These are phyloP conservation scores for Penicillium tannophilum DNA, from an alignment of 495 filamentous ascomycete genomes.

Conservation along the genomic window DNA sequence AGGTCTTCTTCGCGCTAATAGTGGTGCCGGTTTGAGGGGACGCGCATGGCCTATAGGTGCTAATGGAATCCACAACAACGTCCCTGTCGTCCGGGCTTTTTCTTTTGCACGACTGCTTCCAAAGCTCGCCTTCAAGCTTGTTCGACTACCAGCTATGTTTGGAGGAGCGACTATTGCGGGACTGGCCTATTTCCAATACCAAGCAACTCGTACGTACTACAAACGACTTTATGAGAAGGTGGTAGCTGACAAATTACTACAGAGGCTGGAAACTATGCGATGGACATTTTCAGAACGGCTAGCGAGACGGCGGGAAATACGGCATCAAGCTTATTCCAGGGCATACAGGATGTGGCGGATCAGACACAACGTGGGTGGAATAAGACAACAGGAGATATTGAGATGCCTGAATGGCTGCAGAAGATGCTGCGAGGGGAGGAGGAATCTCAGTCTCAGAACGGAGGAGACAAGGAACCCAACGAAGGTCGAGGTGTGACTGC, in stretches of 20 bases:
- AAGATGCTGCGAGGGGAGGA: slow-evolving; percentile 66
- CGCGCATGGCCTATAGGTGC: slow-evolving; percentile 74
- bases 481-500: slow-evolving; percentile 60
- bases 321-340: slow-evolving; percentile 66
- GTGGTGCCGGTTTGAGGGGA: slow-evolving; percentile 59
- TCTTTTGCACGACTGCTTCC: slow-evolving; percentile 89
- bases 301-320: slow-evolving; percentile 67
- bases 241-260: slow-evolving; percentile 29
- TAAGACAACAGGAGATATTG: slow-evolving; percentile 75
- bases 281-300: slow-evolving; percentile 73
- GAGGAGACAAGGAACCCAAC: slow-evolving; percentile 58
- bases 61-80: slow-evolving; percentile 78
- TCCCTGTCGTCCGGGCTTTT: slow-evolving; percentile 78
- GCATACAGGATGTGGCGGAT: slow-evolving; percentile 70
- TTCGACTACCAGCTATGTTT: slow-evolving; percentile 84
- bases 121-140: slow-evolving; percentile 83
- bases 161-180: slow-evolving; percentile 85
- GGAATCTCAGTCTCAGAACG: slow-evolving; percentile 40
- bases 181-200: slow-evolving; percentile 91
- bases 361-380: slow-evolving; percentile 82
- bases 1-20: slow-evolving; percentile 68
- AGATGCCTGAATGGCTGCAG: slow-evolving; percentile 84
- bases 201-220: slow-evolving; percentile 77
- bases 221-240: not conserved
- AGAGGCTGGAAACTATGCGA: slow-evolving; percentile 90